Evolutionary conservation across 2,329 filamentous ascomycete species (phyloP), one percentile per base, ranked within the genome.

Genomic region (Colletotrichum sp.): DNA sequence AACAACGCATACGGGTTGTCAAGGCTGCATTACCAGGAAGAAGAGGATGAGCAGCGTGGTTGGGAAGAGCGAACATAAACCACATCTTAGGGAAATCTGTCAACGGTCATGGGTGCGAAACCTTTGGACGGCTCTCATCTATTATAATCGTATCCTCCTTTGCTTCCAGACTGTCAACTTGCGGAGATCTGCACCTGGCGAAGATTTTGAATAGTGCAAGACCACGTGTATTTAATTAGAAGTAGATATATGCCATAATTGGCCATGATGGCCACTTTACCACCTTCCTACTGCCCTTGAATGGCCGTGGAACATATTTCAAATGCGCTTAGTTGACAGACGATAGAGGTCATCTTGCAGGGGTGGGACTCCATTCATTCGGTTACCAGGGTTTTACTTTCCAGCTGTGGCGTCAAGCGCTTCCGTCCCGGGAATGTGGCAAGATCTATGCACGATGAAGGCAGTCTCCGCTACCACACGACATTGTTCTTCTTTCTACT

Each of bases 1-100:
- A 79, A 78, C 11, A 82, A 79, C 25, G 34, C 64, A 7, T 79
- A 79, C 8, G 82, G 82, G 0, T 48, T 84, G 9, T 84, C 81
- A 79, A 80, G 81, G 1, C 77, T 34, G 0, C 52, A 60, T 13
- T 69, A 32, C 55, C 34, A 15, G 60, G 59, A n/a, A 0, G 16
- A 61, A 16, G 59, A 61, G 6, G 59, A 61, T 32, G 59, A 34
- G 0, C 1, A 8, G 59, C 59, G 19, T n/a, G 28, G 13, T 32
- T 2, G 19, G 16, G 44, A 22, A 2, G 44, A 48, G 0, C 19
- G n/a, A 48, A 48, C 11, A 22, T 48, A 22, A 2, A 48, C 0
- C 19, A 48, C 19, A 48, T n/a, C 19, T 22, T 0, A 48, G 3
- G 19, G 0, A 22, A n/a, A 22, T 48, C 44, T 48, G 6, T n/a